These are phyloP conservation scores for Exobasidium cylindrosporum DNA, from an alignment of 1,284 basidiomycete genomes.

Conservation along the genomic window DNA sequence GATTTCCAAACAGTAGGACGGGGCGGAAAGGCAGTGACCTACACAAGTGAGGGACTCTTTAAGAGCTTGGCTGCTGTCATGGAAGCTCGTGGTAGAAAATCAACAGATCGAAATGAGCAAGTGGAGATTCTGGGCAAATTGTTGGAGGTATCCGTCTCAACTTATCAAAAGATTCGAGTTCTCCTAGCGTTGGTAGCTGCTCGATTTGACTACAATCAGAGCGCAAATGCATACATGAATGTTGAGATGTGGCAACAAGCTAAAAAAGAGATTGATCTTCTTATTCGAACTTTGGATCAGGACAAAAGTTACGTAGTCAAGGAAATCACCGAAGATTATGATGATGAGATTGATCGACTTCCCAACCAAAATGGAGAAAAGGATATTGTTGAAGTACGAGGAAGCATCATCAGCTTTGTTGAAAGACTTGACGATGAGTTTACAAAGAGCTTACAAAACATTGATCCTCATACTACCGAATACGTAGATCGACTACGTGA, in stretches of 20 bases:
- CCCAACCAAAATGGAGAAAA: conserved; percentile 62
- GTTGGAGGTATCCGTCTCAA: conserved; percentile 72
- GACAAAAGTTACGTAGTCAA: conserved; percentile 73
- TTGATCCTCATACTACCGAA: conserved; percentile 96
- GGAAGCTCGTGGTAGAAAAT: conserved; percentile 95
- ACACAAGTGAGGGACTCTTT: conserved; percentile 85
- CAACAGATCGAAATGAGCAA: conserved; percentile 92
- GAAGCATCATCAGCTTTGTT: conserved; percentile 64
- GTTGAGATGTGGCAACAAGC: conserved; percentile 86
- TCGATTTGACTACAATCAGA: conserved; percentile 94
- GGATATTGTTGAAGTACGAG: conserved; percentile 45
- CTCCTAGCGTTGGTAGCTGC: conserved; percentile 89
- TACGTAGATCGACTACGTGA: conserved; percentile 84
- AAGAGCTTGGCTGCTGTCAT: conserved; percentile 87
- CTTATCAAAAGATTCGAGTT: conserved; percentile 91
- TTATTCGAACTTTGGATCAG: conserved; percentile 72
- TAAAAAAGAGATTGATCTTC: conserved; percentile 80
- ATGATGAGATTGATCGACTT: conserved; percentile 80
- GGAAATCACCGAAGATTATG: conserved; percentile 86
- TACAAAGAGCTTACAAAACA: conserved; percentile 94
- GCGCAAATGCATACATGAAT: conserved; percentile 82
- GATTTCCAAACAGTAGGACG: conserved; percentile 90
- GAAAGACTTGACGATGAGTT: conserved; percentile 98
- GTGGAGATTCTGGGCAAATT: conserved; percentile 84
- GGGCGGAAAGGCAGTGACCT: conserved; percentile 78